Percentiles rank a stretch among this genome's conserved stretches.
phyloP scores from a whole-genome alignment of 768 basidiomycete genomes.

The Trametes cubensis region DNA sequence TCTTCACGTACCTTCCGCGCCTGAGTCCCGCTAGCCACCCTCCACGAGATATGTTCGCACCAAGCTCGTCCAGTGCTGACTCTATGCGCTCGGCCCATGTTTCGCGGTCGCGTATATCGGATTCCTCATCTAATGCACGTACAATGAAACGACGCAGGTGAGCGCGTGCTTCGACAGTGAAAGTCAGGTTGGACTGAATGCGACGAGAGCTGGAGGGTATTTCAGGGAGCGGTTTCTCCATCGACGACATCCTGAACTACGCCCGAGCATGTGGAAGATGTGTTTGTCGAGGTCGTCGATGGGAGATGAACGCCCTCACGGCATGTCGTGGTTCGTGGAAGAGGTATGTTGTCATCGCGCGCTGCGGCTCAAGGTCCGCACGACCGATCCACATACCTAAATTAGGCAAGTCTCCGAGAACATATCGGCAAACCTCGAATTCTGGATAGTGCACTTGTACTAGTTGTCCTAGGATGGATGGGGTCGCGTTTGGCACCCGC shows the following conservation, averaged over 20 bases:
- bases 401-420: background rate
- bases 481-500: background rate
- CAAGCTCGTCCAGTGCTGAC: slow-evolving; percentile 50
- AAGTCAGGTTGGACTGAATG: slow-evolving; percentile 12
- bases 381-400: background rate
- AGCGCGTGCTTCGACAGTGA: slow-evolving; percentile 31
- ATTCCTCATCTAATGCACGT: slow-evolving; percentile 30
- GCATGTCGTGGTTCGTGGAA: slow-evolving; percentile 11
- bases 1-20: slow-evolving; percentile 37
- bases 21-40: slow-evolving; percentile 53
- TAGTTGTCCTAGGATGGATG: too few relatives aligned
- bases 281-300: background rate
- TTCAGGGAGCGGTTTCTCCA: slow-evolving; percentile 34
- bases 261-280: background rate
- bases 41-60: slow-evolving; percentile 41
- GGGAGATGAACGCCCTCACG: background rate
- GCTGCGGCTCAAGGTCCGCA: background rate
- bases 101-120: slow-evolving; percentile 31
- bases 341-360: background rate
- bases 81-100: slow-evolving; percentile 51
- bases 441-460: too few relatives aligned
- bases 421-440: background rate
- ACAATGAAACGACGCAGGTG: slow-evolving; percentile 34
- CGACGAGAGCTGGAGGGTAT: slow-evolving; percentile 16
- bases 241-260: background rate